Conservation (phyloP, 2,329 filamentous ascomycete genomes). For the Phialemonium atrogriseum region DNA sequence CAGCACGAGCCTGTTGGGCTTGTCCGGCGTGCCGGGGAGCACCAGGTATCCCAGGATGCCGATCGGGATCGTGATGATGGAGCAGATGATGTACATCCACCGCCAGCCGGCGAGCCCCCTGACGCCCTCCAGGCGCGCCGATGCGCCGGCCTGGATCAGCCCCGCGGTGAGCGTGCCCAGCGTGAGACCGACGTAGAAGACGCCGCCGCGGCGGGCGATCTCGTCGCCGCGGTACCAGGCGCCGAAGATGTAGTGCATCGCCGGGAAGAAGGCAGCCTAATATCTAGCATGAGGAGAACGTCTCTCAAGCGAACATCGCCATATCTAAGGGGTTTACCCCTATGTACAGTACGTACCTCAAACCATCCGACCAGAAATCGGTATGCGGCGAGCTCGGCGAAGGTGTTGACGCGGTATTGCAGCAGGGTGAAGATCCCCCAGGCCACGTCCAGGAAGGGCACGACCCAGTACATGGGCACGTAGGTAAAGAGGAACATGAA, state of each 20-base stretch:
- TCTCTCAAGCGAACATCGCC: too few species aligned
- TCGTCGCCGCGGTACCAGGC: constrained; percentile 42
- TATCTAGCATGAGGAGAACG: too few species aligned
- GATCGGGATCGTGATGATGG: constrained; percentile 46
- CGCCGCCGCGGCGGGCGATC: constrained; percentile 37
- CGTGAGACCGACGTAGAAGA: constrained; percentile 43
- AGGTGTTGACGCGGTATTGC: constrained; percentile 40
- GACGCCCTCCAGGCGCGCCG: constrained; percentile 30
- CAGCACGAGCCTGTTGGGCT: constrained; percentile 38
- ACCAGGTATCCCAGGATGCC: constrained; percentile 41
- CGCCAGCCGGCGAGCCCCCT: constrained; percentile 39
- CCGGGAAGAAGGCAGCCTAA: constrained; percentile 30
- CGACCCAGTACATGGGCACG: constrained; percentile 37
- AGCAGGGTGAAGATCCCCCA: constrained; percentile 51
- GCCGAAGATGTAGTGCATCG: constrained; percentile 29
- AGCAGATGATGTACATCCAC: constrained; percentile 50
- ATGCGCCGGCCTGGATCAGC: constrained; percentile 36
- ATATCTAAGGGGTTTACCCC: background rate
- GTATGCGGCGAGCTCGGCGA: constrained; percentile 41
- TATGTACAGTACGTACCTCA: constrained; percentile 31
- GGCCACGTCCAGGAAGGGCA: constrained; percentile 40
- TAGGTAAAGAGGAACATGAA: constrained; percentile 42
- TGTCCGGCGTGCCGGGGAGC: constrained; percentile 41
- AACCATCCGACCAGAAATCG: constrained; percentile 47
- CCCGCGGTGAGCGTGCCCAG: constrained; percentile 44